phyloP scores from a whole-genome alignment of 2,329 filamentous ascomycete species.

The Simplicillium aogashimaense region DNA sequence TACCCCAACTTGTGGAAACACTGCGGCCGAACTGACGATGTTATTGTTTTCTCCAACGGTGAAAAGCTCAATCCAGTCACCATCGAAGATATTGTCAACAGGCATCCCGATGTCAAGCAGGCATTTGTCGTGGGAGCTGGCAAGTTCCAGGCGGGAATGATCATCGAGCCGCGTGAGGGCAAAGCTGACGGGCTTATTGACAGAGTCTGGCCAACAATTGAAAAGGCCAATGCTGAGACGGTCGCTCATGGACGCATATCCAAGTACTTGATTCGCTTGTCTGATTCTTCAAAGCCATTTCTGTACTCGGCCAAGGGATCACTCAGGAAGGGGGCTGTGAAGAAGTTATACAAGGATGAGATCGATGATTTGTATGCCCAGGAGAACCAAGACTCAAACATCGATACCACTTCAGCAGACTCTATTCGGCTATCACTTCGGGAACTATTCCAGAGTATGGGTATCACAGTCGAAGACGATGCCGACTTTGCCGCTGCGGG shows the following conservation, averaged over 20 bases:
- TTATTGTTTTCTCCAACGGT: slow-evolving; percentile 39
- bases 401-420: slow-evolving; percentile 9
- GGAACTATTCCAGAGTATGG: slow-evolving; percentile 8
- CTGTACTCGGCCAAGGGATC: slow-evolving; percentile 33
- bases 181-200: slow-evolving; percentile 22
- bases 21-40: slow-evolving; percentile 22
- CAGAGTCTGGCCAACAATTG: slow-evolving; percentile 30
- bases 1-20: slow-evolving; percentile 19
- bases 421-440: slow-evolving; percentile 14
- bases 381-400: slow-evolving; percentile 7
- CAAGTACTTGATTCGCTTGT: slow-evolving; percentile 25
- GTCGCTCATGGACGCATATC: slow-evolving; percentile 35
- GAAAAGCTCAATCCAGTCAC: slow-evolving; percentile 37
- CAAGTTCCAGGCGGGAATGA: slow-evolving; percentile 33
- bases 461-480: slow-evolving; percentile 7
- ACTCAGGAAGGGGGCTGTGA: slow-evolving; percentile 26
- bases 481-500: slow-evolving; percentile 26
- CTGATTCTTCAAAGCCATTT: slow-evolving; percentile 30
- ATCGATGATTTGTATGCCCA: slow-evolving; percentile 30
- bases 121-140: slow-evolving; percentile 34
- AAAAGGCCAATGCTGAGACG: slow-evolving; percentile 28
- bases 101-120: slow-evolving; percentile 27
- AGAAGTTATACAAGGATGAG: slow-evolving; percentile 29
- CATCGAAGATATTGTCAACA: slow-evolving; percentile 27
- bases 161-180: slow-evolving; percentile 30